Evolutionary conservation across 768 basidiomycete genomes (phyloP).

Genomic region (Naganishia friedmannii): DNA sequence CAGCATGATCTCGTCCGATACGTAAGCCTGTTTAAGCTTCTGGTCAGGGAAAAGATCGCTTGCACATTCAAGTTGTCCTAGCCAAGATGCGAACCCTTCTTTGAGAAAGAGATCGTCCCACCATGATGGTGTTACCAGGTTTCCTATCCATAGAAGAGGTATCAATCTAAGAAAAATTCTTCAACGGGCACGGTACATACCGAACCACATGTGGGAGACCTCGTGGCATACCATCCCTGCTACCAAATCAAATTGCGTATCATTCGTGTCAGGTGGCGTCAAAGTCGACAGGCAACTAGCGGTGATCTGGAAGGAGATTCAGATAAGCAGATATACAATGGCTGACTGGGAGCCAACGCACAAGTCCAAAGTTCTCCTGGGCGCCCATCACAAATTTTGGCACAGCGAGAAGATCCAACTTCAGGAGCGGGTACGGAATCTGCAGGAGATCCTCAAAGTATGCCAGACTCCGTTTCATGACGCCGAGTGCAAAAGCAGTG

Average conservation of each 20-base stretch:
- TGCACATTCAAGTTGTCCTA: neutral
- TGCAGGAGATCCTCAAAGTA: constrained; percentile 12
- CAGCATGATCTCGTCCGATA: neutral
- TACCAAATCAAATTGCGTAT: neutral
- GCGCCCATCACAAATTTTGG: neutral
- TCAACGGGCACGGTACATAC: neutral
- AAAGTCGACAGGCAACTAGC: neutral
- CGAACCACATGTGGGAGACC: constrained; percentile 20
- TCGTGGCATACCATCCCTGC: constrained; percentile 2
- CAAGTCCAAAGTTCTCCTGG: constrained; percentile 19
- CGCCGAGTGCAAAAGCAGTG: neutral
- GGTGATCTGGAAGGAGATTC: neutral
- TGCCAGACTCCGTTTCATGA: constrained; percentile 1
- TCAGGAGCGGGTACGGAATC: constrained; percentile 16
- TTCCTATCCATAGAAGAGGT: neutral
- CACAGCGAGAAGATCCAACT: constrained; percentile 8
- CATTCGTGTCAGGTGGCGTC: neutral
- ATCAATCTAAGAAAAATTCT: neutral
- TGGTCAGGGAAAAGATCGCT: neutral
- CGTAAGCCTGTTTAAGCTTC: neutral
- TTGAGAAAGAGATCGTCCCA: constrained; percentile 11
- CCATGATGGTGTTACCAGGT: neutral
- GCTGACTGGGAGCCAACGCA: neutral
- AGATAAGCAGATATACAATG: neutral
- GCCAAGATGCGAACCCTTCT: constrained; percentile 15